Evolutionary conservation across 805 yeast genomes (phyloP).

Genomic region (Candida succiphila): DNA sequence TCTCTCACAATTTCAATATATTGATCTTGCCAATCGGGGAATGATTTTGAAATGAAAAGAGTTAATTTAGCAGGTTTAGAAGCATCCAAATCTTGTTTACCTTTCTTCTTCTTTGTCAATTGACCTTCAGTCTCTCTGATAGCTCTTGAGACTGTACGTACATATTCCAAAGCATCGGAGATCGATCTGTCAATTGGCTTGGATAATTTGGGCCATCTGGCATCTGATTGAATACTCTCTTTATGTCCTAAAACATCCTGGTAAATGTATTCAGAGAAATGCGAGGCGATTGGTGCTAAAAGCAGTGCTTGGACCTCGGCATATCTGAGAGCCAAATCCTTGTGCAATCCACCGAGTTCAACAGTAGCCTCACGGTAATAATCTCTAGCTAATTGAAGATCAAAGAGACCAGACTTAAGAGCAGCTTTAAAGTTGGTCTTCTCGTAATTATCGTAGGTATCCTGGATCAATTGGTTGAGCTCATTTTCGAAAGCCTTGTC

Average conservation of each 20-base stretch:
- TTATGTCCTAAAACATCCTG: conserved; percentile 66
- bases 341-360: conserved; percentile 67
- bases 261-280: conserved; percentile 85
- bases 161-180: conserved; percentile 66
- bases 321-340: conserved; percentile 68
- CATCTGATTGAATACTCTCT: conserved; percentile 54
- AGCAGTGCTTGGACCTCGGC: conserved; percentile 80
- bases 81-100: conserved; percentile 70
- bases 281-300: conserved; percentile 92
- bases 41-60: conserved; percentile 67
- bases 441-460: conserved; percentile 61
- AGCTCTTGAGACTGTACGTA: conserved; percentile 67
- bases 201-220: conserved; percentile 71
- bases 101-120: conserved; percentile 78
- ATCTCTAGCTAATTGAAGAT: conserved; percentile 91
- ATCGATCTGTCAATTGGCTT: conserved; percentile 53
- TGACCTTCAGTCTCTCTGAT: conserved; percentile 93
- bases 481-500: conserved; percentile 91
- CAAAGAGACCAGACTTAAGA: conserved; percentile 84
- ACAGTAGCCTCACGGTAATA: conserved; percentile 77
- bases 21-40: conserved; percentile 59
- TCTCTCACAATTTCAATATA: conserved; percentile 64
- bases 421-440: conserved; percentile 80
- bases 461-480: conserved; percentile 72
- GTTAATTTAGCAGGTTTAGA: conserved; percentile 65